Percentiles rank a stretch among this genome's conserved stretches.
phyloP scores from a whole-genome alignment of 805 yeast species.

The Teunomyces tritomae region DNA sequence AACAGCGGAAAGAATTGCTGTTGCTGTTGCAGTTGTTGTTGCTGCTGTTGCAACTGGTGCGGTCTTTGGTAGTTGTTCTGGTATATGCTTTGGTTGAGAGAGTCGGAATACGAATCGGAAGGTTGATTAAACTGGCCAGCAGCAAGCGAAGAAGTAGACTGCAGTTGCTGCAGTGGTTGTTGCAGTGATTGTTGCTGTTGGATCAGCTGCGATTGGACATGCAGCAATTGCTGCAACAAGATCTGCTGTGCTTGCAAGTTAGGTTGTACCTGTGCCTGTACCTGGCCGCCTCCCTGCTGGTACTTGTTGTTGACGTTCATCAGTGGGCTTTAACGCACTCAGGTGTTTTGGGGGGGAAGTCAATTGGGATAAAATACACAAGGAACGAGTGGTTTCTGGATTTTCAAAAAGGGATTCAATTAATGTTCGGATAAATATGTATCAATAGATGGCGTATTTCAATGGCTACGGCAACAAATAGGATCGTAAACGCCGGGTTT shows the following conservation, averaged over 20 bases:
- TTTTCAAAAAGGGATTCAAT: neutral
- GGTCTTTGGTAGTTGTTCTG: conserved; percentile 37
- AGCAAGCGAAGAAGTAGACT: conserved; percentile 22
- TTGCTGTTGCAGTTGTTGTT: conserved; percentile 17
- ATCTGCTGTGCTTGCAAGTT: conserved; percentile 43
- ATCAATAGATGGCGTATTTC: neutral
- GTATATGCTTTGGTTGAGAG: conserved; percentile 24
- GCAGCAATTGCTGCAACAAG: conserved; percentile 42
- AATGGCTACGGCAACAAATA: neutral
- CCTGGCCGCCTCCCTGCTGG: conserved; percentile 14
- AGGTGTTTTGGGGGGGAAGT: neutral
- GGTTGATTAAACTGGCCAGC: conserved; percentile 11
- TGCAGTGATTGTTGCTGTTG: conserved; percentile 12
- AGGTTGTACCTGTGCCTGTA: conserved; percentile 26
- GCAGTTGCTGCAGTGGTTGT: conserved; percentile 21
- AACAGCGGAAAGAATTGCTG: conserved; percentile 21
- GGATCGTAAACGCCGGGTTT: neutral
- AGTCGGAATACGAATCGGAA: conserved; percentile 31
- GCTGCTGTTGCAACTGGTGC: conserved; percentile 22
- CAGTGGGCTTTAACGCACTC: neutral
- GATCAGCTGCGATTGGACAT: conserved; percentile 25
- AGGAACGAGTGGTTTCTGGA: neutral
- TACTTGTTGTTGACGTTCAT: conserved; percentile 21
- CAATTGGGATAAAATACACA: neutral
- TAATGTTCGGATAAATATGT: neutral